phyloP scores from a whole-genome alignment of 2,329 filamentous ascomycete species.

The Biscogniauxia sp. region DNA sequence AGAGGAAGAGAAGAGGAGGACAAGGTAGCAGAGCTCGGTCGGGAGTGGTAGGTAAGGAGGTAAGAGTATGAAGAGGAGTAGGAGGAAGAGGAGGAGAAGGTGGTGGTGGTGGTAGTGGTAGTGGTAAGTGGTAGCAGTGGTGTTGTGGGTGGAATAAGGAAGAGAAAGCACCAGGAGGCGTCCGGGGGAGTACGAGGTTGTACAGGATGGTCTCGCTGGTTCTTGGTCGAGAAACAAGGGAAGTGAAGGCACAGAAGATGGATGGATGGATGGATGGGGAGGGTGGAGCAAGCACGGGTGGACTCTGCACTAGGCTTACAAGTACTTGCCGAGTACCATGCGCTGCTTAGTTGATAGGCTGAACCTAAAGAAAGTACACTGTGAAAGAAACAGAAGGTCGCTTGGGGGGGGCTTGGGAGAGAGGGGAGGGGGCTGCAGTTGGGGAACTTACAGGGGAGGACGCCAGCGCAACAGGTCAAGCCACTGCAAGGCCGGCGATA shows the following conservation, averaged over 20 bases:
- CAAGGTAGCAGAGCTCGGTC: slow-evolving; percentile 4
- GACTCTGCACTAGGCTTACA: slow-evolving; percentile 16
- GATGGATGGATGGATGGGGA: slow-evolving; percentile 11
- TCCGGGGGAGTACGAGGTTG: slow-evolving; percentile 27
- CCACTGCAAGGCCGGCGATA: slow-evolving; percentile 7
- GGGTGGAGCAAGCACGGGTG: slow-evolving; percentile 16
- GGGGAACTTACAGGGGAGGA: not conserved
- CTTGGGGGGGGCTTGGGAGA: not conserved
- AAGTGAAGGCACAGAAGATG: slow-evolving; percentile 17
- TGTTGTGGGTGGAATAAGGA: not conserved
- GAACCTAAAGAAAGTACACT: not conserved
- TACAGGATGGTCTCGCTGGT: slow-evolving; percentile 25
- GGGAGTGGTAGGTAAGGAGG: no score
- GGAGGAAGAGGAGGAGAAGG: no score
- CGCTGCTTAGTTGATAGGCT: slow-evolving; percentile 1
- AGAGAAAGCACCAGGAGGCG: not conserved
- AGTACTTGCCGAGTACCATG: slow-evolving; percentile 13
- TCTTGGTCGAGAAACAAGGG: slow-evolving; percentile 30
- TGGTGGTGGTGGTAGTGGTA: no score
- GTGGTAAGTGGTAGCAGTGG: not conserved
- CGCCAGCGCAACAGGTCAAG: slow-evolving; percentile 1
- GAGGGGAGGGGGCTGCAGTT: not conserved
- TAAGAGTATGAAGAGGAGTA: no score
- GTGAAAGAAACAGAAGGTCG: slow-evolving; percentile 1
- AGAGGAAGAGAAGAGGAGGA: slow-evolving; percentile 11